A percentile compares a stretch with the other conserved stretches of the same genome.
These are phyloP conservation scores for Colletotrichum godetiae DNA, from an alignment of 2,329 filamentous ascomycete genomes.

Conservation along the genomic window DNA sequence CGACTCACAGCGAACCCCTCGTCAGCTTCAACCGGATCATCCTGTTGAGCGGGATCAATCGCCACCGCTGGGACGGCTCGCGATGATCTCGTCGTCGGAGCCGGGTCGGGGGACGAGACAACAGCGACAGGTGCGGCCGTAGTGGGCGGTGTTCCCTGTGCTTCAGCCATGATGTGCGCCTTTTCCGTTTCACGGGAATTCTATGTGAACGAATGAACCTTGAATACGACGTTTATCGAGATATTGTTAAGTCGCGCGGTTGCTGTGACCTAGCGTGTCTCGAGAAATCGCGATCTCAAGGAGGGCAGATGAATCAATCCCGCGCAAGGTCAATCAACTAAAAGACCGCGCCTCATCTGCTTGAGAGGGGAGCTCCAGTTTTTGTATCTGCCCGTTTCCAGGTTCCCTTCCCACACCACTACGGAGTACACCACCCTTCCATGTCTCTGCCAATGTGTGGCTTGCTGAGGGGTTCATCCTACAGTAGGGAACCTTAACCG, in stretches of 20 bases:
- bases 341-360: neutral
- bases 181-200: neutral
- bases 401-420: neutral
- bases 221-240: too few relatives aligned
- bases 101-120: neutral
- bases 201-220: neutral
- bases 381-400: neutral
- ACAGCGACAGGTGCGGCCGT: neutral
- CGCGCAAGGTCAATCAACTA: neutral
- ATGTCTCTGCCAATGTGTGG: neutral
- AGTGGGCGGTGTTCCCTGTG: neutral
- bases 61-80: neutral
- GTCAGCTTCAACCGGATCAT: neutral
- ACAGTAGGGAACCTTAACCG: neutral
- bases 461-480: neutral
- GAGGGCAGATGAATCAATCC: too few relatives aligned
- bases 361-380: neutral
- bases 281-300: too few relatives aligned
- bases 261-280: too few relatives aligned
- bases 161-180: neutral
- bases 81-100: neutral
- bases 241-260: neutral
- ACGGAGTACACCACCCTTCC: neutral
- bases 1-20: neutral
- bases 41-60: neutral